Percentiles rank a stretch among this genome's conserved stretches.
phyloP scores from a whole-genome alignment of 2,329 filamentous ascomycete species.

The Neonectria faginata region DNA sequence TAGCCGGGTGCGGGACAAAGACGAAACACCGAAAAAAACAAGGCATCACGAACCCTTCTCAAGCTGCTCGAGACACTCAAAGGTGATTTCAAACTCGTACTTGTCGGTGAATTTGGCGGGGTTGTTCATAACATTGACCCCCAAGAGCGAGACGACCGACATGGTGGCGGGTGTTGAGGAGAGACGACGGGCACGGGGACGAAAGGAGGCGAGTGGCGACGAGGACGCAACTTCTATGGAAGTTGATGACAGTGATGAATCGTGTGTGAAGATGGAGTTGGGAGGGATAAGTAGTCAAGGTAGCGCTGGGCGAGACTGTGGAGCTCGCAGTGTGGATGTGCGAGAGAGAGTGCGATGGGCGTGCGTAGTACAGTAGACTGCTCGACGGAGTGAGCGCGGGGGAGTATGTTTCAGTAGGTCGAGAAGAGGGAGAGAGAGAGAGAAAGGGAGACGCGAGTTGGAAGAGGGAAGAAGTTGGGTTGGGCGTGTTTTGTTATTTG shows the following conservation, averaged over 20 bases:
- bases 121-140: slow-evolving; percentile 97
- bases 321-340: slow-evolving; percentile 23
- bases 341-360: background rate
- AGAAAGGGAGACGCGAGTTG: background rate
- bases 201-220: slow-evolving; percentile 8
- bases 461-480: slow-evolving; percentile 3
- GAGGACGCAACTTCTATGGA: slow-evolving; percentile 9
- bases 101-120: slow-evolving; percentile 92
- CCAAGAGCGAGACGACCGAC: slow-evolving; percentile 96
- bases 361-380: background rate
- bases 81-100: slow-evolving; percentile 98
- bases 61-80: slow-evolving; percentile 94
- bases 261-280: slow-evolving; percentile 18
- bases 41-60: slow-evolving; percentile 77
- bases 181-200: slow-evolving; percentile 6
- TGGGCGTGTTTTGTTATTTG: slow-evolving; percentile 19
- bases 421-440: slow-evolving; percentile 1
- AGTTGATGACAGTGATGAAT: slow-evolving; percentile 25
- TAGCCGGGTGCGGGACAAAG: slow-evolving; percentile 30
- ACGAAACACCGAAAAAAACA: background rate
- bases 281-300: background rate
- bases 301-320: slow-evolving; percentile 23
- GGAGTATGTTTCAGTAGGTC: slow-evolving; percentile 4
- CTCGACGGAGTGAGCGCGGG: slow-evolving; percentile 4
- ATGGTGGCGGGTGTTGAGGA: slow-evolving; percentile 61